phyloP scores from a whole-genome alignment of 345 rosid species.

The Syzygium aromaticum region DNA sequence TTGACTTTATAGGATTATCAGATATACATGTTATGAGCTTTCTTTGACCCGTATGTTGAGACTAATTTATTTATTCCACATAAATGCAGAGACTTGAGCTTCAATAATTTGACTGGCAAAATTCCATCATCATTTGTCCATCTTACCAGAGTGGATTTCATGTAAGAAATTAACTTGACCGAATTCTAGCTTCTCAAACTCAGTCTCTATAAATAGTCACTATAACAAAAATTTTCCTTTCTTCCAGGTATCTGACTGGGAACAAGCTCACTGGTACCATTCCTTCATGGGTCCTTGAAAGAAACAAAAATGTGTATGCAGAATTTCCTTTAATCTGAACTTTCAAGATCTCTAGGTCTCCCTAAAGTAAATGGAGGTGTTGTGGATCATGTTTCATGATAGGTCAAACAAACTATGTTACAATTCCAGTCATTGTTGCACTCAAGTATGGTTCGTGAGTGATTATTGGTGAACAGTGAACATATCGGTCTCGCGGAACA shows the following conservation, averaged over 20 bases:
- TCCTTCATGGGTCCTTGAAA: slow-evolving; percentile 42
- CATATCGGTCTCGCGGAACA: neutral
- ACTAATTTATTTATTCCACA: neutral
- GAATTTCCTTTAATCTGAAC: neutral
- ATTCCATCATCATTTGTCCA: slow-evolving; percentile 48
- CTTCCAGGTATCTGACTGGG: slow-evolving; percentile 57
- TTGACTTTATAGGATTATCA: neutral
- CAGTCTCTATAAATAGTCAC: neutral
- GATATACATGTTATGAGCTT: neutral
- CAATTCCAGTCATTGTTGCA: neutral
- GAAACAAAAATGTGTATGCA: slow-evolving; percentile 64
- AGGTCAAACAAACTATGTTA: neutral
- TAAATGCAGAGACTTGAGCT: slow-evolving; percentile 71
- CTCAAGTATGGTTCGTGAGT: neutral
- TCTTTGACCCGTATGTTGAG: neutral
- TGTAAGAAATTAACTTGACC: slow-evolving; percentile 35
- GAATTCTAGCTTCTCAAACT: neutral
- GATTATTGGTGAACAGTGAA: neutral
- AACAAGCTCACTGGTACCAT: slow-evolving; percentile 62
- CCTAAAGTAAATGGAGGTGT: neutral
- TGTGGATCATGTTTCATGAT: neutral
- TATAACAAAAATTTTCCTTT: neutral
- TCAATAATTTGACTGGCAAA: slow-evolving; percentile 59
- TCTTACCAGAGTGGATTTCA: slow-evolving; percentile 49
- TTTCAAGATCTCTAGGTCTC: neutral